phyloP scores from a whole-genome alignment of 352 stramenopile genomes.

The Pilasporangium apinafurcum region DNA sequence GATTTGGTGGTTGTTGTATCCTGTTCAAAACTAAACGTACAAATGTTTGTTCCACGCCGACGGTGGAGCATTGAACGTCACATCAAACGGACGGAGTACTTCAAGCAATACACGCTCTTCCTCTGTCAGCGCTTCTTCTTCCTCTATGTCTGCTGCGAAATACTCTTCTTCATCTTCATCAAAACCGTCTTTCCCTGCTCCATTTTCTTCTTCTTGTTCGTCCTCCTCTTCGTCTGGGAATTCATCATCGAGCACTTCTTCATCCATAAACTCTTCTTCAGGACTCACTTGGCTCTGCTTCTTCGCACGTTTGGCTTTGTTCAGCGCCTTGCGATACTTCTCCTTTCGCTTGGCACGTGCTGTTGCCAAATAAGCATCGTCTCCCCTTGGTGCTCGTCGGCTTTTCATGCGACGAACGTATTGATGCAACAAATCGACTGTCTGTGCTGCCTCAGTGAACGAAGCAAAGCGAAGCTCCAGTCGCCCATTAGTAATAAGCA shows the following conservation, averaged over 20 bases:
- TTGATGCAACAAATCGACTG: constrained; percentile 53
- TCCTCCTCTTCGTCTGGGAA: constrained; percentile 10
- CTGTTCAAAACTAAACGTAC: constrained; percentile 42
- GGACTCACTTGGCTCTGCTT: constrained; percentile 11
- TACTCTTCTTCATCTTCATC: constrained; percentile 42
- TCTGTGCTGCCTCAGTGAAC: constrained; percentile 70
- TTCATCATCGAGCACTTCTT: constrained; percentile 20
- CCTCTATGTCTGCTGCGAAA: constrained; percentile 37
- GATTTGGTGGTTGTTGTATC: background rate
- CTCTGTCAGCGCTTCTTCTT: constrained; percentile 23
- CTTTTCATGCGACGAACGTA: constrained; percentile 48
- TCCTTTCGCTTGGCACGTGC: constrained; percentile 34
- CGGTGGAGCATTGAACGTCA: constrained; percentile 58
- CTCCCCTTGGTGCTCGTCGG: constrained; percentile 29
- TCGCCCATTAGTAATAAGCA: constrained; percentile 57
- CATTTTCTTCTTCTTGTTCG: constrained; percentile 10
- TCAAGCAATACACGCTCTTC: constrained; percentile 30
- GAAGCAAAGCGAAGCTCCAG: constrained; percentile 68
- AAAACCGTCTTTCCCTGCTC: constrained; percentile 2
- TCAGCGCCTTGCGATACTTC: constrained; percentile 18
- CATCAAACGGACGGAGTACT: constrained; percentile 58
- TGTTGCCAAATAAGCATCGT: constrained; percentile 34
- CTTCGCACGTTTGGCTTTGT: constrained; percentile 9
- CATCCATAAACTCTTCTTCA: constrained; percentile 18
- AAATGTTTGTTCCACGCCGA: constrained; percentile 70